Evolutionary conservation across 2,329 filamentous ascomycete genomes (phyloP), one percentile per base, ranked within the genome.

Genomic region (Paracoccidioides brasiliensis): DNA sequence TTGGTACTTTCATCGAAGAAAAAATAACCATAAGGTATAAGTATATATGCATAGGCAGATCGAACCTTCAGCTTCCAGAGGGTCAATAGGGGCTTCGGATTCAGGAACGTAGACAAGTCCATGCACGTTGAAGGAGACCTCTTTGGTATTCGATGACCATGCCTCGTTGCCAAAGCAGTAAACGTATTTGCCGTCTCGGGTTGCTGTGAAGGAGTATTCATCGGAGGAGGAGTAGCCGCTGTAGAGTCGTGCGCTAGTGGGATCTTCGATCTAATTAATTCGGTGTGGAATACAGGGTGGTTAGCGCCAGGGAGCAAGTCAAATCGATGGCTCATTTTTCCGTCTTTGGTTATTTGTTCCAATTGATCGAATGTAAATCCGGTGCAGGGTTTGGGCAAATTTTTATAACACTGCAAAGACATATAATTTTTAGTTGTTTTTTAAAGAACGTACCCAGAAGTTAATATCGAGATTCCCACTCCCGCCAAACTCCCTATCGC

Each of bases 121-220:
- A 74, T 98, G 93, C 53, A 98, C 93, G 72, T 98, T 98, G 82
- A 98, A 98, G 56, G 89, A 95, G 54, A 98, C 91, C 73, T 98
- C 93, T 76, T 98, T 98, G 70, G 83, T 94, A 72, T 89, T 89
- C 57, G 90, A 90, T 57, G 88, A 88, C 90, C 91, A 98, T 72
- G 93, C 86, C 78, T 97, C 91, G 75, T 98, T 98, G 74, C 93
- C 94, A 77, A 98, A 98, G 82, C 93, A 98, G 82, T 98, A 98
- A 56, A 81, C 78, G 76, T 87, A 96, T 75, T 87, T 90, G 62
- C 93, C 93, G 71, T 98, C 90, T 68, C 83, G 75, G 64, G 80
- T 77, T 53, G 93, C 90, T 42, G 83, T 86, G 74, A 98, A 97
- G 57, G 88, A 88, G 76, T 94, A 89, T 73, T 97, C 91, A 69